A percentile compares a stretch with the other conserved stretches of the same genome.
These are phyloP conservation scores for Serendipita sp. DNA, from an alignment of 768 basidiomycete species.

Conservation along the genomic window DNA sequence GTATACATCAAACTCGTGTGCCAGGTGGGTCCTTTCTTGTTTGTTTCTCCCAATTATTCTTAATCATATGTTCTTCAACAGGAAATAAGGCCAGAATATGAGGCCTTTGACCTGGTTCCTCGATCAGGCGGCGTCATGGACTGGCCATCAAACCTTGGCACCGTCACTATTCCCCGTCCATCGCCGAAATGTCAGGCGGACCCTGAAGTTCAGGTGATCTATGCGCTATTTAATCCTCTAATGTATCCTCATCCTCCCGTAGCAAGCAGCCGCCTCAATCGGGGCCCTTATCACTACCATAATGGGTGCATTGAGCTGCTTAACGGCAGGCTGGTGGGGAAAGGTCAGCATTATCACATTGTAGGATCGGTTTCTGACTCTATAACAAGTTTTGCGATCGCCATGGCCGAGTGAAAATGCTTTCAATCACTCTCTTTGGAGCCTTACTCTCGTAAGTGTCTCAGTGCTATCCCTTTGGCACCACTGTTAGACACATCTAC, in stretches of 20 bases:
- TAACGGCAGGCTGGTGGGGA: slow-evolving; percentile 81
- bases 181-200: slow-evolving; percentile 39
- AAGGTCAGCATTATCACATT: slow-evolving; percentile 4
- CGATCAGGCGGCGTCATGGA: not conserved
- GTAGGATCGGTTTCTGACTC: not conserved
- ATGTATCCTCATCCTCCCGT: not conserved
- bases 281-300: slow-evolving; percentile 40
- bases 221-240: slow-evolving; percentile 36
- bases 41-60: not conserved
- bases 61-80: not conserved
- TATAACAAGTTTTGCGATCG: slow-evolving; percentile 52
- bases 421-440: slow-evolving; percentile 47
- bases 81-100: slow-evolving; percentile 2
- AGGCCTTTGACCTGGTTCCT: not conserved
- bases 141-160: slow-evolving; percentile 6
- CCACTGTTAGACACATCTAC: not conserved
- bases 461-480: not conserved
- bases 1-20: slow-evolving; percentile 62
- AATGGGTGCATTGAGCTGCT: slow-evolving; percentile 56
- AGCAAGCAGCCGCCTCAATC: not conserved
- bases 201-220: slow-evolving; percentile 56
- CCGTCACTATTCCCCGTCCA: slow-evolving; percentile 7
- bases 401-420: slow-evolving; percentile 46
- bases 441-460: slow-evolving; percentile 29
- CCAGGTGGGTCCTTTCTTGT: slow-evolving; percentile 18